Evolutionary conservation across 1,139 yeast species (phyloP).

Genomic region (Kodamaea fungicola): DNA sequence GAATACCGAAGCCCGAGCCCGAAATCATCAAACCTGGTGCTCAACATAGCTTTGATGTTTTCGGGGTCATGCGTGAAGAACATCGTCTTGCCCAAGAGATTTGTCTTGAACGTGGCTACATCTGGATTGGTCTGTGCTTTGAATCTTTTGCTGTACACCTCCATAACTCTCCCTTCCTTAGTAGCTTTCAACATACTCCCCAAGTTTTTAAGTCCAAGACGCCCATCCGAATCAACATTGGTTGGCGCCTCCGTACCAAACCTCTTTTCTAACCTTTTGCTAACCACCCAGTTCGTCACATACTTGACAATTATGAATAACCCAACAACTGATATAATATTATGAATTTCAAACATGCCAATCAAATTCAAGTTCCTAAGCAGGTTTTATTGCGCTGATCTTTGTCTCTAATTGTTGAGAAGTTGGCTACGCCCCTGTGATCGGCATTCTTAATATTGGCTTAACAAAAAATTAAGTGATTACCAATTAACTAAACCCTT

Average conservation of each 20-base stretch:
- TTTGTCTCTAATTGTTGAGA: too few relatives aligned
- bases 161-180: not conserved
- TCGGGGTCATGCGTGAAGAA: constrained; percentile 19
- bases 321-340: not conserved
- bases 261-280: not conserved
- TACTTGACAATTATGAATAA: not conserved
- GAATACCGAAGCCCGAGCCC: constrained; percentile 47
- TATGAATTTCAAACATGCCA: too few relatives aligned
- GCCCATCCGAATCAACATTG: not conserved
- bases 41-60: constrained; percentile 36
- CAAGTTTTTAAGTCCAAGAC: not conserved
- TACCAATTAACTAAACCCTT: too few relatives aligned
- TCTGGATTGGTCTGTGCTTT: not conserved
- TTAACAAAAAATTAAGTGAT: too few relatives aligned
- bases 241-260: not conserved
- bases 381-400: constrained; percentile 1
- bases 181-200: not conserved
- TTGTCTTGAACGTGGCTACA: constrained; percentile 11
- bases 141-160: not conserved
- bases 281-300: not conserved
- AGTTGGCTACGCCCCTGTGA: too few relatives aligned
- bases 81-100: constrained; percentile 33
- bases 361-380: too few relatives aligned
- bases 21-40: constrained; percentile 48
- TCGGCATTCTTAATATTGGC: too few relatives aligned